Evolutionary conservation across 2,329 filamentous ascomycete genomes (phyloP).

Genomic region (Bretziella fagacearum): DNA sequence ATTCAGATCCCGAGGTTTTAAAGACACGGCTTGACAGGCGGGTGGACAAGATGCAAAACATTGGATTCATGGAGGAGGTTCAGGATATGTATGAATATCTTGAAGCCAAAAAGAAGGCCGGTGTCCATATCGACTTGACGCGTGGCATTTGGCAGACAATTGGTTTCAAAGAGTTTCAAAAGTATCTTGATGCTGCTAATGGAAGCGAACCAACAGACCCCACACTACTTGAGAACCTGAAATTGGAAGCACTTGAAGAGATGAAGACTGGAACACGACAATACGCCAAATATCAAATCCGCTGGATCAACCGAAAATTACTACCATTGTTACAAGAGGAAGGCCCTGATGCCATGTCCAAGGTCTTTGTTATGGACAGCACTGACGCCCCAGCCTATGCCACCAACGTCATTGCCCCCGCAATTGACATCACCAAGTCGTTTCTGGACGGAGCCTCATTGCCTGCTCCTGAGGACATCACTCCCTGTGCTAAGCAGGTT

Average conservation of each 20-base stretch:
- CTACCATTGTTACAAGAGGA: slow-evolving; percentile 48
- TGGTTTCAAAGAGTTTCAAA: slow-evolving; percentile 79
- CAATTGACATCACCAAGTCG: slow-evolving; percentile 38
- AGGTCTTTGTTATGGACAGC: slow-evolving; percentile 66
- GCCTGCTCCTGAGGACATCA: slow-evolving; percentile 33
- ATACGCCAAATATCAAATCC: slow-evolving; percentile 69
- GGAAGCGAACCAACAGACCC: slow-evolving; percentile 14
- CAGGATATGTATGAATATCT: slow-evolving; percentile 28
- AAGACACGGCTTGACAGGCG: slow-evolving; percentile 55
- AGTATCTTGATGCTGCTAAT: slow-evolving; percentile 41
- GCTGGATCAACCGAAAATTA: slow-evolving; percentile 76
- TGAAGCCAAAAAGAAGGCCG: slow-evolving; percentile 23
- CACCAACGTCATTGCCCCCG: slow-evolving; percentile 46
- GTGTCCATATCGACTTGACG: slow-evolving; percentile 47
- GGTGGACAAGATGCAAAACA: slow-evolving; percentile 66
- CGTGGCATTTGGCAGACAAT: slow-evolving; percentile 94
- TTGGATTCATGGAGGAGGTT: slow-evolving; percentile 34
- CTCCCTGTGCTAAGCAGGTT: slow-evolving; percentile 32
- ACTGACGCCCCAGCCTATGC: slow-evolving; percentile 49
- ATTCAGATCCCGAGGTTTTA: slow-evolving; percentile 53
- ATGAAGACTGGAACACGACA: slow-evolving; percentile 73
- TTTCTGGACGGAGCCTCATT: slow-evolving; percentile 45
- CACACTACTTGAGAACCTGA: slow-evolving; percentile 36
- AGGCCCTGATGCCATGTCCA: slow-evolving; percentile 31
- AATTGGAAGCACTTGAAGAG: slow-evolving; percentile 45